Conservation (phyloP, 148 eudicot genomes). For the Suaeda aralocaspica region DNA sequence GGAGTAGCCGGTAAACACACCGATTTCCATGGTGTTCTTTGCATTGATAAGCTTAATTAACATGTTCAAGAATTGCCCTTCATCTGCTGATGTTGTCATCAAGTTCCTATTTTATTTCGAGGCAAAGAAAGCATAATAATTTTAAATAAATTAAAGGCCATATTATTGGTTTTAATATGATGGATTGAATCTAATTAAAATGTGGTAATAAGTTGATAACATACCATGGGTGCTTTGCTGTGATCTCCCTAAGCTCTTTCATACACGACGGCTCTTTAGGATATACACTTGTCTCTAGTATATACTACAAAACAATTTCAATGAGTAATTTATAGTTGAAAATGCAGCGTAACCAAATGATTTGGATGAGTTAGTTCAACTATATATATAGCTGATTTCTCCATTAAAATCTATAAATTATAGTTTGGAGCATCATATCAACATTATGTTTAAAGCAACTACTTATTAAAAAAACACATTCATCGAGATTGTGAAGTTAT, state of each 20-base stretch:
- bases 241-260: slow-evolving; percentile 84
- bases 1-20: slow-evolving; percentile 88
- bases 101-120: slow-evolving; percentile 43
- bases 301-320: slow-evolving; percentile 65
- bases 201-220: too few species aligned
- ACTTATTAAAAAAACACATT: background rate
- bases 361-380: too few species aligned
- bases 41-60: slow-evolving; percentile 72
- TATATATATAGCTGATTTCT: too few species aligned
- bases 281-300: slow-evolving; percentile 84
- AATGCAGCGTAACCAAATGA: too few species aligned
- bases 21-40: slow-evolving; percentile 85
- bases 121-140: background rate
- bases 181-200: too few species aligned
- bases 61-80: slow-evolving; percentile 83
- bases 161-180: too few species aligned
- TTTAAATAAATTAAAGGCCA: too few species aligned
- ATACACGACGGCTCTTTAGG: slow-evolving; percentile 79
- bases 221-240: slow-evolving; percentile 93
- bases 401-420: too few species aligned
- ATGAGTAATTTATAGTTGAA: too few species aligned
- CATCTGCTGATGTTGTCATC: slow-evolving; percentile 91
- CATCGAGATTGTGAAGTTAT: background rate
- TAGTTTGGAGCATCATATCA: too few species aligned
- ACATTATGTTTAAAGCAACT: too few species aligned